Conservation (phyloP, 2,329 filamentous ascomycete genomes). For the Trichoderma sp. region DNA sequence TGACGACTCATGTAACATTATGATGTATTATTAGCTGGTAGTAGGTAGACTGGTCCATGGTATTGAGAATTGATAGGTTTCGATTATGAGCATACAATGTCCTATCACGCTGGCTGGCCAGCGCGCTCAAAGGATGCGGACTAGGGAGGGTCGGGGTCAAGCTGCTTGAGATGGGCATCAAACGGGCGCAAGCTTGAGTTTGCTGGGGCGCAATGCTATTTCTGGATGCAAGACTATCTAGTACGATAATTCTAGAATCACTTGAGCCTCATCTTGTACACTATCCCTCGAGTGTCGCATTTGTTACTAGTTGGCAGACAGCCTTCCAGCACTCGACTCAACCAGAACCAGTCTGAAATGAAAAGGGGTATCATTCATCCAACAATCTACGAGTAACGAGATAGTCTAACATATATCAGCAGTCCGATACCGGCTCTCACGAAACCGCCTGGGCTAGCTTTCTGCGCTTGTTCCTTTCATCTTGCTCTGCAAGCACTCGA, state of each 20-base stretch:
- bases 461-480: constrained; percentile 75
- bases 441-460: constrained; percentile 56
- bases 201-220: constrained; percentile 5
- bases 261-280: constrained; percentile 1
- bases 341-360: neutral
- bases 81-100: neutral
- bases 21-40: no score
- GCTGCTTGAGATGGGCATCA: neutral
- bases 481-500: constrained; percentile 84
- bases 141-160: neutral
- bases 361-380: constrained; percentile 27
- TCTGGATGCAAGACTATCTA: neutral
- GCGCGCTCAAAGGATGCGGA: neutral
- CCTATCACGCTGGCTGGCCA: neutral
- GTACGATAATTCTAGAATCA: neutral
- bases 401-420: constrained; percentile 11
- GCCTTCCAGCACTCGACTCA: neutral
- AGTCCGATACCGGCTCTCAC: neutral
- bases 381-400: constrained; percentile 12
- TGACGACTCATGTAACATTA: no score
- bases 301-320: no score
- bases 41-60: no score
- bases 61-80: no score
- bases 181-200: constrained; percentile 9
- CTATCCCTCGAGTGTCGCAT: neutral